Conservation (phyloP, 768 basidiomycete species). For the Collybiopsis luxurians region DNA sequence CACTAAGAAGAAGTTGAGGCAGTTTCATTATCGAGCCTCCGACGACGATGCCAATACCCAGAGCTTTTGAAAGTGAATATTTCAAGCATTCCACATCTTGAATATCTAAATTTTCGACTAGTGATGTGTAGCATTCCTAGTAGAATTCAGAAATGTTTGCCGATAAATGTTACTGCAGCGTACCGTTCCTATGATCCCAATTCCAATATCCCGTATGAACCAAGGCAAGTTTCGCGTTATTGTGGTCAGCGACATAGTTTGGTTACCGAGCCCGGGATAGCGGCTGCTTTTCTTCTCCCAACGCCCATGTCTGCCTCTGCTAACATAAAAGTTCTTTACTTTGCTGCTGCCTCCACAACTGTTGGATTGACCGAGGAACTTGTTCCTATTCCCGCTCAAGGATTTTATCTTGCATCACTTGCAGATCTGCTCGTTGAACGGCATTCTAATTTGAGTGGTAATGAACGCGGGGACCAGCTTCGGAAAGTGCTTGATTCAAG, state of each 20-base stretch:
- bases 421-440: conserved; percentile 48
- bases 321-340: conserved; percentile 49
- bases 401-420: conserved; percentile 51
- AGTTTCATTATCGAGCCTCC: conserved; percentile 96
- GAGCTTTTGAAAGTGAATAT: conserved; percentile 86
- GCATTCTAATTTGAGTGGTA: conserved; percentile 42
- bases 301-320: neutral
- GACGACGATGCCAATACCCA: conserved; percentile 89
- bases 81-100: conserved; percentile 81
- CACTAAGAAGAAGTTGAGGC: conserved; percentile 87
- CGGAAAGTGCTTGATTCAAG: conserved; percentile 52
- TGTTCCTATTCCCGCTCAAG: conserved; percentile 44
- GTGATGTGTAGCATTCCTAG: conserved; percentile 87
- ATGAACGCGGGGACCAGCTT: neutral
- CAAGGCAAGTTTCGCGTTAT: conserved; percentile 85
- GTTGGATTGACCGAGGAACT: conserved; percentile 55
- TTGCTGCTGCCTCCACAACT: conserved; percentile 67
- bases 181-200: conserved; percentile 81
- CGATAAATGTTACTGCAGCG: conserved; percentile 11
- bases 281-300: neutral
- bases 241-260: conserved; percentile 47
- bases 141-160: neutral
- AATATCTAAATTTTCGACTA: conserved; percentile 84
- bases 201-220: conserved; percentile 78
- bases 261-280: no score